Base-by-base conservation (phyloP, 257 asterid species). In the Nicotiana benthamiana region DNA sequence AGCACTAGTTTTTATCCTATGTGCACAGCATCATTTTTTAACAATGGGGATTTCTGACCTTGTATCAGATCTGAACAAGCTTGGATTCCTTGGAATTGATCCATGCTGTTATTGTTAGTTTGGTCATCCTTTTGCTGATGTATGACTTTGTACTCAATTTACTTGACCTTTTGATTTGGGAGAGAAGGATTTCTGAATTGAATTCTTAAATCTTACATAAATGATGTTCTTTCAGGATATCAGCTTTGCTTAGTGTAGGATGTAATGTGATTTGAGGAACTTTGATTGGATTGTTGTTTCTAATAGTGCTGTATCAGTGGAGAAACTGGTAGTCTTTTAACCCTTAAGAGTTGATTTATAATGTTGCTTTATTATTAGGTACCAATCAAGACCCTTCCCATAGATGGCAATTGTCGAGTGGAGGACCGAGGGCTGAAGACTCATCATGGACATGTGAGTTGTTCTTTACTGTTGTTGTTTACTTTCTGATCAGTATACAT, bases 351-450 rank as follows among this genome's bases (percentile, higher is more conserved):
- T 74, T 48, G 62, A 48, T 74, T 74, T 74, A 16, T 74, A 60
- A 74, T 48, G 82, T 83, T 79, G 68, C n/a, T 77, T 40, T 85
- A 32, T 82, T 72, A 46, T 46, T 81, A 95, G 98, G 97, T 94
- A 75, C 98, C 97, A 34, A 88, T 89, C 86, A 91, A 90, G 91
- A 89, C 97, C 48, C 93, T 94, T 83, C 90, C 89, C 83, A 89
- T 93, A 59, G 98, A 94, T 87, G 96, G 97, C 59, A 94, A 94
- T 86, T 94, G 97, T 80, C 89, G 98, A 86, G 98, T 94, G 92
- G 98, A 94, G 89, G 98, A 93, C 75, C 92, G 96, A 82, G 97
- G 97, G 81, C 86, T 94, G 86, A 93, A 94, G 93, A 90, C 97
- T 81, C 98, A 94, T 80, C 97, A 94, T 86, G 98, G 97, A 84